Evolutionary conservation across 106 monocot genomes (phyloP), one percentile per base, ranked within the genome.

Genomic region (Phalaenopsis equestris): DNA sequence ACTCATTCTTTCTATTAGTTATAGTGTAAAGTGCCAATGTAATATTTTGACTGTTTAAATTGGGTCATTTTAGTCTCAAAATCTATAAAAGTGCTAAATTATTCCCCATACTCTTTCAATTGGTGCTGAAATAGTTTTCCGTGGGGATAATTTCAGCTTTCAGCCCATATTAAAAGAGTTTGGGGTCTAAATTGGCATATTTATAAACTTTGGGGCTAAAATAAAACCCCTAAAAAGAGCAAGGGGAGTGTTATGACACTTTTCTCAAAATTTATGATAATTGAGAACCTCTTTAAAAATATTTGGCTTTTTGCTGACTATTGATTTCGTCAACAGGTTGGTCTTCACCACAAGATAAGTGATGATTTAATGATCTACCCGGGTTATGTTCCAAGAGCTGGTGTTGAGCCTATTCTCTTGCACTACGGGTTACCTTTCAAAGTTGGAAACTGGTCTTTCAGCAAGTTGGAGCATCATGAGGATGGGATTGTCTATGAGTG

Each of bases 301-400:
- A 7, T 64, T 72, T 75, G 4, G 7, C 68, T 24, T 80, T 73
- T 14, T 72, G 38, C 9, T 24, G 75, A 24, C 23, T 70, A 30
- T 39, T 81, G 8, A 79, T 52, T 78, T 18, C 10, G 30, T 84
- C 78, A 79, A 76, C 91, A 99, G 99, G 99, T 87, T 30, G 99
- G 99, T 36, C 91, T 99, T 84, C 94, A 76, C 16, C 99, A 99
- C 84, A 95, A 93, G 84, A 99, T 99, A 91, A 93, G 73, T 80
- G 88, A 95, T 75, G 91, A 91, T 79, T 81, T 99, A 84, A 95
- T 99, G 99, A 87, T 99, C 12, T 99, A 99, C 75, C 99, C 99
- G 12, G 93, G 99, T 78, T 99, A 99, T 83, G 86, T 81, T 85
- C 99, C 99, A 72, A 84, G 81, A 90, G 58, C 55, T 24, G 91